These are phyloP conservation scores for Trichocladium antarcticum DNA, from an alignment of 495 filamentous ascomycete species.

Conservation along the genomic window DNA sequence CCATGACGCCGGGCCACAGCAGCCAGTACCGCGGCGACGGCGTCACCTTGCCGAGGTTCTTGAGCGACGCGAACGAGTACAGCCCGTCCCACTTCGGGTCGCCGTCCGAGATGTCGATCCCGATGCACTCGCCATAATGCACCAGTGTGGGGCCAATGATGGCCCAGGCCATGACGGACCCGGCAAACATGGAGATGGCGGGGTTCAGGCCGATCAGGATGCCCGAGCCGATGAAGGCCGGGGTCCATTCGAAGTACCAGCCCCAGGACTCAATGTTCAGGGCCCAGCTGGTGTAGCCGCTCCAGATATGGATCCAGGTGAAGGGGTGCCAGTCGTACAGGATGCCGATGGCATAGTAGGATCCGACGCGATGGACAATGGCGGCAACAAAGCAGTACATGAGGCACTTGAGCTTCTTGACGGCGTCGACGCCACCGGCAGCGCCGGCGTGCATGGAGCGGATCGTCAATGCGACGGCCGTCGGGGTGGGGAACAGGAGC, in stretches of 20 bases:
- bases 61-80: slow-evolving; percentile 42
- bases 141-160: slow-evolving; percentile 54
- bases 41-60: slow-evolving; percentile 29
- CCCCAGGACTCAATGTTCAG: slow-evolving; percentile 55
- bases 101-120: slow-evolving; percentile 29
- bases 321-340: slow-evolving; percentile 59
- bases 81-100: slow-evolving; percentile 43
- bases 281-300: slow-evolving; percentile 43
- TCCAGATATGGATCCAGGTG: slow-evolving; percentile 54
- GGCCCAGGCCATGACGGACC: slow-evolving; percentile 51
- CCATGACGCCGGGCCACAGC: slow-evolving; percentile 55
- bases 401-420: slow-evolving; percentile 49
- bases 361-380: slow-evolving; percentile 45
- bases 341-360: slow-evolving; percentile 51
- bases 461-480: slow-evolving; percentile 54
- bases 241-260: slow-evolving; percentile 54
- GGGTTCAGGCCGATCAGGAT: slow-evolving; percentile 57
- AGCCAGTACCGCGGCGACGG: slow-evolving; percentile 56
- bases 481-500: slow-evolving; percentile 53
- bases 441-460: slow-evolving; percentile 50
- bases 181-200: slow-evolving; percentile 51
- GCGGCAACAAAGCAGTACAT: slow-evolving; percentile 39
- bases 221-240: slow-evolving; percentile 55
- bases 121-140: slow-evolving; percentile 42
- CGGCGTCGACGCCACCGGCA: slow-evolving; percentile 42